Percentiles rank a stretch among this genome's conserved stretches.
These are phyloP conservation scores for Ilyonectria robusta DNA, from an alignment of 2,329 filamentous ascomycete species.

Conservation along the genomic window DNA sequence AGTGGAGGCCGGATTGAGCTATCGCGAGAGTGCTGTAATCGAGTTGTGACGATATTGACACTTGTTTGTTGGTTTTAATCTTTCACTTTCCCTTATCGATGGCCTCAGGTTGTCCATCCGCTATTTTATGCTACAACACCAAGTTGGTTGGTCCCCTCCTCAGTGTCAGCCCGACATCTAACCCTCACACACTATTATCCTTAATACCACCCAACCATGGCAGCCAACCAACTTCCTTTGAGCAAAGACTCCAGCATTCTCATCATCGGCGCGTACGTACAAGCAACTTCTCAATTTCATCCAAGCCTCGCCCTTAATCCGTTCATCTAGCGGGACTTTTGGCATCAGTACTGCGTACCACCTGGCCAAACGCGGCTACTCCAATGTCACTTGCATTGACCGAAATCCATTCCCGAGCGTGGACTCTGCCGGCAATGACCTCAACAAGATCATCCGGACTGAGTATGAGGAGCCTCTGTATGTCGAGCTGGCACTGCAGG, in stretches of 20 bases:
- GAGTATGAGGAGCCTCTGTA: constrained; percentile 34
- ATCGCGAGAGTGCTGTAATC: neutral
- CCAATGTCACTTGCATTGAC: constrained; percentile 36
- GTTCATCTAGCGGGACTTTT: constrained; percentile 22
- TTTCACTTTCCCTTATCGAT: neutral
- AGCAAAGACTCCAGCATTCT: constrained; percentile 23
- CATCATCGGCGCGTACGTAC: constrained; percentile 29
- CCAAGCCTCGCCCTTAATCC: neutral
- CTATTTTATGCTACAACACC: neutral
- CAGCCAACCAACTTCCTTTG: neutral
- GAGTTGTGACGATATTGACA: neutral
- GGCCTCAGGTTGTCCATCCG: neutral
- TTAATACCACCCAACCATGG: neutral
- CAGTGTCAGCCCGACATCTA: neutral
- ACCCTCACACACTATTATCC: too few relatives aligned
- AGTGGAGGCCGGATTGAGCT: neutral
- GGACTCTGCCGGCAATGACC: constrained; percentile 39
- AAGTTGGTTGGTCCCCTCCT: too few relatives aligned
- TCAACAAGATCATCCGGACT: constrained; percentile 36
- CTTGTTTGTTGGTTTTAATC: neutral
- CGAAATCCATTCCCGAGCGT: constrained; percentile 37
- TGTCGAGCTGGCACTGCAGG: constrained; percentile 23
- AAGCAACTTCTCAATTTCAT: neutral
- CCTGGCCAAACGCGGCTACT: constrained; percentile 32
- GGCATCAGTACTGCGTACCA: constrained; percentile 29